Conservation (phyloP, 805 yeast genomes). For the Cyberlindnera xylosilytica region DNA sequence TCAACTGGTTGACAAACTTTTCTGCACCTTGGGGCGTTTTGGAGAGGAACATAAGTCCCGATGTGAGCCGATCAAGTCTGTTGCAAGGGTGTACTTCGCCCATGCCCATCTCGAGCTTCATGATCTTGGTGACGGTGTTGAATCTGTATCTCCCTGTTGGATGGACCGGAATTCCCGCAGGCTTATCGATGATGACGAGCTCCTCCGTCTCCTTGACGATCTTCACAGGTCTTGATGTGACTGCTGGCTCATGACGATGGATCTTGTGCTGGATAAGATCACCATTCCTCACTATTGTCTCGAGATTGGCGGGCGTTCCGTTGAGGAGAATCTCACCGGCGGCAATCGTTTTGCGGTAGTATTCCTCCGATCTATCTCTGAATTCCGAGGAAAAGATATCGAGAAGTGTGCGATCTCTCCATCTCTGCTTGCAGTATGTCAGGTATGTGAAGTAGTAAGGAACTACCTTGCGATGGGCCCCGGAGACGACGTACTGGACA, state of each 20-base stretch:
- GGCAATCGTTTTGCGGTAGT: constrained; percentile 53
- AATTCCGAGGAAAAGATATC: constrained; percentile 86
- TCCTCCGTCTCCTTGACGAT: constrained; percentile 59
- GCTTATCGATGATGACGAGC: constrained; percentile 83
- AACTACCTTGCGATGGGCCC: constrained; percentile 63
- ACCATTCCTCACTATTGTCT: constrained; percentile 72
- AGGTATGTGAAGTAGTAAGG: constrained; percentile 89
- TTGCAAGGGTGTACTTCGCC: constrained; percentile 78
- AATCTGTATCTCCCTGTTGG: constrained; percentile 86
- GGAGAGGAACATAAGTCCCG: constrained; percentile 78
- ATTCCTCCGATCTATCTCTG: constrained; percentile 67
- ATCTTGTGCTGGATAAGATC: constrained; percentile 72
- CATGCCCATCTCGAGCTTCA: constrained; percentile 64
- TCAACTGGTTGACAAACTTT: constrained; percentile 52
- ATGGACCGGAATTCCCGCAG: constrained; percentile 93
- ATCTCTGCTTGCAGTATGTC: constrained; percentile 84
- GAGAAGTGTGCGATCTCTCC: constrained; percentile 80
- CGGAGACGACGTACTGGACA: constrained; percentile 53
- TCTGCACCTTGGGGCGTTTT: constrained; percentile 55
- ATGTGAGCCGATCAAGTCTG: constrained; percentile 84
- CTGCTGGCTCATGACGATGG: constrained; percentile 83
- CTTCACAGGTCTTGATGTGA: constrained; percentile 32
- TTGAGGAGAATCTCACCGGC: constrained; percentile 77
- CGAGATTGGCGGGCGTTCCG: constrained; percentile 56
- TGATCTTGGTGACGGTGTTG: constrained; percentile 70